Conservation (phyloP, 371 early-diverging fungal species). For the Parasitella parasitica region DNA sequence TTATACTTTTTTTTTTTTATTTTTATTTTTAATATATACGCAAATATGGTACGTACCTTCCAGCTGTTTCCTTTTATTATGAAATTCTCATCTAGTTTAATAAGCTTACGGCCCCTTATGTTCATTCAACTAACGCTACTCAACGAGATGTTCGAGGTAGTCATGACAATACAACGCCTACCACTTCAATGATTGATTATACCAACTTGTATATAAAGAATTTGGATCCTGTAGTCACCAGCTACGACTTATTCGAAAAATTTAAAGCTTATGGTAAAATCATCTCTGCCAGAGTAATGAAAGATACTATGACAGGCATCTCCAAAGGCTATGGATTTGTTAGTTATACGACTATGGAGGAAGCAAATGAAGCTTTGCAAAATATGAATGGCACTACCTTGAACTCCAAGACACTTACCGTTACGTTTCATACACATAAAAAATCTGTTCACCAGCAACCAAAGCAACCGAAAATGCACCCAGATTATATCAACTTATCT, state of each 20-base stretch:
- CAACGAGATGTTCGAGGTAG: neutral
- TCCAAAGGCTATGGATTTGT: slow-evolving; percentile 91
- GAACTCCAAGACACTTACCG: slow-evolving; percentile 30
- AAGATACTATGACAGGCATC: slow-evolving; percentile 72
- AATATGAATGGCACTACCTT: slow-evolving; percentile 37
- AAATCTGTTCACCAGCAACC: slow-evolving; percentile 20
- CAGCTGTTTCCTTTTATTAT: too few relatives aligned
- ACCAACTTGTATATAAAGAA: slow-evolving; percentile 52
- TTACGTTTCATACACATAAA: slow-evolving; percentile 50
- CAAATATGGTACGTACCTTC: neutral
- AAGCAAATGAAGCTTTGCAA: slow-evolving; percentile 39
- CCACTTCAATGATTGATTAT: slow-evolving; percentile 28
- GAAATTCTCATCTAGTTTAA: neutral
- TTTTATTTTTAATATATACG: too few relatives aligned
- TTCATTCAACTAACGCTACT: slow-evolving; percentile 5
- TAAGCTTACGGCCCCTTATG: slow-evolving; percentile 33
- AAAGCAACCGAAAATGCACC: neutral
- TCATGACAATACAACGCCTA: neutral
- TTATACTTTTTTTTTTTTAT: slow-evolving; percentile 1
- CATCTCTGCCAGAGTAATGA: slow-evolving; percentile 70
- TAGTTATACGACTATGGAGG: slow-evolving; percentile 39
- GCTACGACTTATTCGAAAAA: slow-evolving; percentile 39
- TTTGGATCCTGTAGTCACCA: slow-evolving; percentile 41
- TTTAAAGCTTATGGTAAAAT: slow-evolving; percentile 45
- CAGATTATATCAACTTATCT: neutral